Evolutionary conservation across 2,329 filamentous ascomycete genomes (phyloP), one percentile per base, ranked within the genome.

Genomic region (Dothistroma pini): DNA sequence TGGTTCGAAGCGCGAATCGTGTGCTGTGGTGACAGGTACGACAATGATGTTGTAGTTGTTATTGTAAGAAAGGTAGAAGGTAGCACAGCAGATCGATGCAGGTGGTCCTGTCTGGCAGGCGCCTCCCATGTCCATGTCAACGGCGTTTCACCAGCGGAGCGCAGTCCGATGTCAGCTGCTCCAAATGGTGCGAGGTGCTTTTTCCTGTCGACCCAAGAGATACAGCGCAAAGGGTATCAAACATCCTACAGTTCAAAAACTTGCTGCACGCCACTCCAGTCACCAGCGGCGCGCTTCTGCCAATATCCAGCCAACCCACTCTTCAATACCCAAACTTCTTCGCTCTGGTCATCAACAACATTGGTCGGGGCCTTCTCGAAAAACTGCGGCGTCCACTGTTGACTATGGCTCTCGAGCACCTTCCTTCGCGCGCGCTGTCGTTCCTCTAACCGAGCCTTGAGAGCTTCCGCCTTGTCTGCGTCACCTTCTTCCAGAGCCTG

Each of bases 361-460:
- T 63, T 64, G 4, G 65, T 72, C 5, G 63, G 79, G 9, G 89
- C 86, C 76, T 84, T 88, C 56, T 86, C 84, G 73, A 99, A 99
- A 92, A 93, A 99, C 67, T 84, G 83, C 6, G 95, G 90, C 68
- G 79, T 83, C 82, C 93, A 88, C 60, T 80, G 77, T 70, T 91
- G 86, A 1, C 90, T 91, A 4, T 81, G 81, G 53, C 87, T 87
- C 74, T 97, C 95, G 78, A 93, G 79, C 10, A 87, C 85, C 66
- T 86, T 85, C 56, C 95, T 81, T 52, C 95, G 81, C 16, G 81
- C 81, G 34, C 95, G 83, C 79, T 99, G 95, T 11, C 84, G 84
- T 77, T 97, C 93, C 72, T 99, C 95, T 4, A 99, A 81, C 66
- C 82, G 83, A 7, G 88, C 86, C 78, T 99, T 99, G 72, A 91